Evolutionary conservation across 2,329 filamentous ascomycete genomes (phyloP).

Genomic region (Aureobasidium musti): DNA sequence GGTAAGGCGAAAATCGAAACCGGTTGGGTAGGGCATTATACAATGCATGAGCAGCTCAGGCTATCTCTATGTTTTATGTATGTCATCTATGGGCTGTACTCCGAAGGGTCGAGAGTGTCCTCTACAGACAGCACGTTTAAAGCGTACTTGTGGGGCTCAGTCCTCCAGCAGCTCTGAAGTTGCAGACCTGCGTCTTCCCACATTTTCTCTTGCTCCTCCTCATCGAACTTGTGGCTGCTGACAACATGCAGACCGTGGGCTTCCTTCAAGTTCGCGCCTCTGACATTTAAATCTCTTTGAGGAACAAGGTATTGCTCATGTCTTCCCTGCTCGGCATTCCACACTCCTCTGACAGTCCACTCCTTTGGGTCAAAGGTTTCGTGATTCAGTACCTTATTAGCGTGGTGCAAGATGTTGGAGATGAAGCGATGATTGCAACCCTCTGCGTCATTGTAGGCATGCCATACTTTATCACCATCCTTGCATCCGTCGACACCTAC

Average conservation of each 20-base stretch:
- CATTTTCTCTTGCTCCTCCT: constrained; percentile 2
- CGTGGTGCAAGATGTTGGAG: constrained; percentile 7
- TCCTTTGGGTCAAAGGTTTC: constrained; percentile 3
- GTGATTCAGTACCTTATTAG: neutral
- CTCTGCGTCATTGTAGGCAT: constrained; percentile 8
- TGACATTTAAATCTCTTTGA: neutral
- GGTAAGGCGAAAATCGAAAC: no score
- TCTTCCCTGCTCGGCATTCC: neutral
- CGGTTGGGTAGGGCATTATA: no score
- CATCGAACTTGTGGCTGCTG: constrained; percentile 11
- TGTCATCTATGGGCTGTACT: neutral
- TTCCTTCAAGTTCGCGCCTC: neutral
- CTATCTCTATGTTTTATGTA: neutral
- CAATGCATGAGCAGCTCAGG: neutral
- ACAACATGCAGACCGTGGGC: constrained; percentile 4
- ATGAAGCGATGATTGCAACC: constrained; percentile 13
- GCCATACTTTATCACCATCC: constrained; percentile 7
- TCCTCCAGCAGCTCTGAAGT: constrained; percentile 5
- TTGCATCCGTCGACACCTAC: constrained; percentile 17
- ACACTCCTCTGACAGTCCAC: constrained; percentile 3
- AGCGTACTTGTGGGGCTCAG: constrained; percentile 7
- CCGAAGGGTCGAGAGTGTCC: neutral
- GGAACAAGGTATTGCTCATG: constrained; percentile 18
- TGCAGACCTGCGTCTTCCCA: constrained; percentile 4
- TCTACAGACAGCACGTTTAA: neutral